Base-by-base conservation (phyloP, 1,284 basidiomycete species). In the Pulchroboletus neoregius region DNA sequence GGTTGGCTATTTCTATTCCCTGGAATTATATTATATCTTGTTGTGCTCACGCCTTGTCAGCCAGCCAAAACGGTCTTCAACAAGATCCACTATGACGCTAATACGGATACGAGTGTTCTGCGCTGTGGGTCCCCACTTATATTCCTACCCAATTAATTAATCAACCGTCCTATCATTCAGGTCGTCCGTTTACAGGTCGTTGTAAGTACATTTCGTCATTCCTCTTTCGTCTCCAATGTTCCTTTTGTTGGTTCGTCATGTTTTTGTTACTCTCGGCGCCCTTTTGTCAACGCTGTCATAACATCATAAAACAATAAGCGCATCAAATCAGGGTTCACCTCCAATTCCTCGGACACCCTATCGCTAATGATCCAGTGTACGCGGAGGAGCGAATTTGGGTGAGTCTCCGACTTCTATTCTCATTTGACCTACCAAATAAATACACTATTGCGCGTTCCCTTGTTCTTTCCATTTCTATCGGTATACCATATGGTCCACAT, bases 301-400 rank as follows among this genome's bases (percentile, higher is more conserved):
- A 47, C 40, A 36, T 36, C 12, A 39, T 46, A 34, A 37, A 35
- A 22, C 31, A 32, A 24, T 2, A 45, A 90, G 94, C 94, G 1
- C 94, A 97, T 68, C 94, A 97, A 68, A 87, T 96, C 48, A 82
- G 95, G 37, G 95, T 99, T 1, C 96, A 99, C 63, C 78, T 98
- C 2, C 96, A 99, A 69, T 98, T 79, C 63, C 80, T 99, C 39
- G 96, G 96, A 1, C 74, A 91, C 61, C 88, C 96, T 0, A 94
- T 99, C 54, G 89, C 91, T 20, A 95, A 96, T 61, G 93, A 95
- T 61, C 87, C 91, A 2, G 76, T 94, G 0, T 95, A 95, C 65
- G 84, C 85, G 11, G 84, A 87, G 49, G 65, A 73, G 16, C 76
- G 75, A 23, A 91, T 95, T 30, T 97, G 94, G 94, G 87, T 83